Evolutionary conservation across 73 alveolate genomes (phyloP), one percentile per base, ranked within the genome.

Genomic region (Paramecium biaurelia): DNA sequence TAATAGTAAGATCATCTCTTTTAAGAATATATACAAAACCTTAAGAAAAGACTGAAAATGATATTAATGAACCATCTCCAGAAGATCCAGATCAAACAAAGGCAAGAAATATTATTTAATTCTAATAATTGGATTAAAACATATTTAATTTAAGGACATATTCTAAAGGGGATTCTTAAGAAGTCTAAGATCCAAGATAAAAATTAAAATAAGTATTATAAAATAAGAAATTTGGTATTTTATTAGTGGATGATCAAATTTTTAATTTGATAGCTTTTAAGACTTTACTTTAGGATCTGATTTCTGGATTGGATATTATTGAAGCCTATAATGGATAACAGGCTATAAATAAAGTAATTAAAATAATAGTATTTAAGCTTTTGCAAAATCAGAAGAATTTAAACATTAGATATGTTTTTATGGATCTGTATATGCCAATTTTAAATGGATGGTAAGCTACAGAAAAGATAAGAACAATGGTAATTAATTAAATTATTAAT

Each of bases 261-360:
- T 86, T 86, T 11, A 86, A 86, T 41, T 37, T 58, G 10, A 59
- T 86, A 57, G 93, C 93, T 18, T 57, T 86, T 35, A 72, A 72
- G 28, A 32, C 43, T 10, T n/a, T 72, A 38, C 86, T 72, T 32
- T n/a, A 72, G 8, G 56, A 32, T n/a, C 1, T 72, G n/a, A 21
- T 35, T 5, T n/a, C 58, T 32, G 32, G 37, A 38, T 30, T 72
- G 10, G 37, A 72, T 12, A 72, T 72, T 11, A 72, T 76, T 41
- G 93, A 86, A 86, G 93, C 93, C 12, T 86, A 86, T 67, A 86
- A 86, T 63, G 93, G 93, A 23, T 26, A 86, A 37, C 37, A 86
- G 18, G 93, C 93, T 0, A 59, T 86, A 21, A 58, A 58, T 42
- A 86, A 86, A 67, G 82, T 58, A 38, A 20, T 7, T 63, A 34